These are phyloP conservation scores for Termitomyces eurrhizus DNA, from an alignment of 768 basidiomycete genomes.

Conservation along the genomic window DNA sequence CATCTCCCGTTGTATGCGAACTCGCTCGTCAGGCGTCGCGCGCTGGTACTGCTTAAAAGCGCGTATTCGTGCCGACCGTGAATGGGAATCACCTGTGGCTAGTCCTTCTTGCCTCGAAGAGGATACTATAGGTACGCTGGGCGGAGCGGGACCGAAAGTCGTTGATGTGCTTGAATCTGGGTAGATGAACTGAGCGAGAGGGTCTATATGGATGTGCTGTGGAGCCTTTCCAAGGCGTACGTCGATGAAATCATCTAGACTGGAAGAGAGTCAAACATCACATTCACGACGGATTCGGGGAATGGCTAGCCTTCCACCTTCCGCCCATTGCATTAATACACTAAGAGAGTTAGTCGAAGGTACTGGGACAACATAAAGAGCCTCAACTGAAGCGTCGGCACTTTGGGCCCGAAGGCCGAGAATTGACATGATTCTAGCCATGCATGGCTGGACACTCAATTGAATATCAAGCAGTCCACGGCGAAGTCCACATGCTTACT, in stretches of 20 bases:
- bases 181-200: conserved; percentile 25
- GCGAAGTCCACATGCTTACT: conserved; percentile 33
- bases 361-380: neutral
- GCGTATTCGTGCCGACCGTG: conserved; percentile 68
- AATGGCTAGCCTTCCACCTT: conserved; percentile 60
- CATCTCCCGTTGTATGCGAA: conserved; percentile 53
- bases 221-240: conserved; percentile 64
- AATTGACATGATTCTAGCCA: conserved; percentile 89
- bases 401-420: conserved; percentile 82
- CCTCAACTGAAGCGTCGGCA: conserved; percentile 83
- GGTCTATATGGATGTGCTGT: conserved; percentile 45
- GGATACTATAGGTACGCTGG: conserved; percentile 16
- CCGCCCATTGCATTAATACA: conserved; percentile 91
- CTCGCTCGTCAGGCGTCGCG: conserved; percentile 60
- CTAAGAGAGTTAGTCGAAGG: conserved; percentile 30
- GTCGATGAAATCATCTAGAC: conserved; percentile 84
- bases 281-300: neutral
- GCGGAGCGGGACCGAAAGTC: conserved; percentile 20
- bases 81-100: conserved; percentile 34
- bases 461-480: neutral
- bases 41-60: conserved; percentile 70
- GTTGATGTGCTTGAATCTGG: conserved; percentile 16
- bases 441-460: conserved; percentile 50
- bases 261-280: conserved; percentile 20
- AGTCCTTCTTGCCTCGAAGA: neutral